These are phyloP conservation scores for Trichoderma guizhouense DNA, from an alignment of 2,329 filamentous ascomycete genomes.

Conservation along the genomic window DNA sequence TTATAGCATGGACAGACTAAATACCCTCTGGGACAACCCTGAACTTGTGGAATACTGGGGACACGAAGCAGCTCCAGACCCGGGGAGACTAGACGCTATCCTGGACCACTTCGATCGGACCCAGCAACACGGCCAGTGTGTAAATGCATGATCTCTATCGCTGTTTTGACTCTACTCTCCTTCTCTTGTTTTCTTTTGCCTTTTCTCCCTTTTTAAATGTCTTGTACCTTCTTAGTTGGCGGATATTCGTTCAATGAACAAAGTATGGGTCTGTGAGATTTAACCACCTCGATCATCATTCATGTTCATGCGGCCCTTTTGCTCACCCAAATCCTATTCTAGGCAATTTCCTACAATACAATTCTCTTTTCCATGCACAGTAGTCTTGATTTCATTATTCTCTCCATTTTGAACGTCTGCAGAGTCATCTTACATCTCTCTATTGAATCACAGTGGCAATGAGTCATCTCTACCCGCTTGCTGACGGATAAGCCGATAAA, in stretches of 20 bases:
- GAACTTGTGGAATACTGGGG: neutral
- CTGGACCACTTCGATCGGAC: neutral
- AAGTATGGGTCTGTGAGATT: no score
- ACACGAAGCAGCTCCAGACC: neutral
- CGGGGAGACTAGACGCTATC: neutral
- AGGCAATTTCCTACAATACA: neutral
- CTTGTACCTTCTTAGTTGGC: no score
- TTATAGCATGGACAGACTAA: neutral
- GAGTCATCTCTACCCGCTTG: neutral
- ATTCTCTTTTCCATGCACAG: neutral
- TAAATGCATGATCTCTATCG: no score
- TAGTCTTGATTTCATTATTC: rapidly evolving
- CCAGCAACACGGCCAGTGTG: neutral
- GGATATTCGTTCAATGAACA: no score
- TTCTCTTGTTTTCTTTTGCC: no score
- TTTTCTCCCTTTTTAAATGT: no score
- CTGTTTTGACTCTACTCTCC: no score
- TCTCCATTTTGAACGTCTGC: neutral
- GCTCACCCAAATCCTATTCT: neutral
- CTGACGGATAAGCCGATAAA: neutral
- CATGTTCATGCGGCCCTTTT: neutral
- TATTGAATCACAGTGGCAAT: neutral
- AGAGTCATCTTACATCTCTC: neutral
- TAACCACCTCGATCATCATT: neutral
- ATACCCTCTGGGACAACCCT: neutral